A percentile compares a stretch with the other conserved stretches of the same genome.
Evolutionary conservation across 1,284 basidiomycete species (phyloP).

Genomic region (Schizophyllum commune): DNA sequence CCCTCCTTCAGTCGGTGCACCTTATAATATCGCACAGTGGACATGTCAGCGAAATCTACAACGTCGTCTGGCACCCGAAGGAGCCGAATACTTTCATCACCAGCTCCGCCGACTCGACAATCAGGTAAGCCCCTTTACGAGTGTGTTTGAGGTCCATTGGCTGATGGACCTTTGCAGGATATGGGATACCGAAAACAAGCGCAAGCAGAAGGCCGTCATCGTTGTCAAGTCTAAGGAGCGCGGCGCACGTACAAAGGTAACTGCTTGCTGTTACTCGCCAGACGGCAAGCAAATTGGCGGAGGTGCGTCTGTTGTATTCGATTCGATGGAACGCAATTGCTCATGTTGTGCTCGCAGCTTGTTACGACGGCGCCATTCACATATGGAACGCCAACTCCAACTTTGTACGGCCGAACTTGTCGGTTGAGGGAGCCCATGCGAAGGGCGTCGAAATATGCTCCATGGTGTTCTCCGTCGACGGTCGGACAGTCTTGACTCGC

Average conservation of each 20-base stretch:
- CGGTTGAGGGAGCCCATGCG: constrained; percentile 79
- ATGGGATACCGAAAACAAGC: constrained; percentile 86
- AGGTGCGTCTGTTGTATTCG: constrained; percentile 42
- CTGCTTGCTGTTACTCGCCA: constrained; percentile 76
- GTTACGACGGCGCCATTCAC: constrained; percentile 86
- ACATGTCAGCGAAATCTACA: constrained; percentile 87
- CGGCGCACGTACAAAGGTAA: constrained; percentile 92
- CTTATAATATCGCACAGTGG: constrained; percentile 49
- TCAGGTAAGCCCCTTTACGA: constrained; percentile 49
- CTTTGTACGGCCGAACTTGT: constrained; percentile 83
- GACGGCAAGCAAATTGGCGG: constrained; percentile 84
- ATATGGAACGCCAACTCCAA: constrained; percentile 92
- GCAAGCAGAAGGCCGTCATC: constrained; percentile 90
- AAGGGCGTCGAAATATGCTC: constrained; percentile 82
- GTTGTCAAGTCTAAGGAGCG: constrained; percentile 95
- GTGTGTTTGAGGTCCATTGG: constrained; percentile 4
- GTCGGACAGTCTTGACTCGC: constrained; percentile 73
- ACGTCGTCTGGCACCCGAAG: constrained; percentile 89
- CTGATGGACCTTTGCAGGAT: constrained; percentile 44
- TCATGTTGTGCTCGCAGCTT: constrained; percentile 41
- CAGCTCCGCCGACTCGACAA: constrained; percentile 89
- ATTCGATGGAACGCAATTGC: constrained; percentile 9
- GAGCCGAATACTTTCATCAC: constrained; percentile 84
- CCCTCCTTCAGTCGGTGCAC: not conserved
- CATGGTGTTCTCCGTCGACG: constrained; percentile 80